Percentiles rank a stretch among this genome's conserved stretches.
phyloP scores from a whole-genome alignment of 164 flowering plant genomes.

The Sextonia rubra region DNA sequence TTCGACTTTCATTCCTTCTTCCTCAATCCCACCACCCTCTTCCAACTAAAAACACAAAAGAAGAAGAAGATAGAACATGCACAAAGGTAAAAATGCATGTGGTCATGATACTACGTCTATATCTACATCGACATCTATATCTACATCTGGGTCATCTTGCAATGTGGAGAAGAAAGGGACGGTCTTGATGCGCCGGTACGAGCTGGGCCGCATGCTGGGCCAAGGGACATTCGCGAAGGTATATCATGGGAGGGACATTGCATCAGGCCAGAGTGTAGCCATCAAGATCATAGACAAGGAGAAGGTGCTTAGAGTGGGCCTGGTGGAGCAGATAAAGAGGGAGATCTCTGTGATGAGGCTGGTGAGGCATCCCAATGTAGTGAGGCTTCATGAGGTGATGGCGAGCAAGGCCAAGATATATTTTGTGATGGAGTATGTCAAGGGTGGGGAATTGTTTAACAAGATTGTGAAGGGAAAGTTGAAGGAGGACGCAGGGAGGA shows the following conservation, averaged over 20 bases:
- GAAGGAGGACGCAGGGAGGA: slow-evolving; percentile 24
- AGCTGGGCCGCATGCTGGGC: slow-evolving; percentile 29
- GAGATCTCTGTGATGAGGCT: slow-evolving; percentile 33
- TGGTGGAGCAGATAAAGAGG: slow-evolving; percentile 32
- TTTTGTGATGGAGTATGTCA: slow-evolving; percentile 28
- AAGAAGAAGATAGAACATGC: too few species aligned
- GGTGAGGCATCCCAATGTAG: slow-evolving; percentile 25
- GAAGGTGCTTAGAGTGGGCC: slow-evolving; percentile 19
- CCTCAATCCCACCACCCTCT: too few species aligned
- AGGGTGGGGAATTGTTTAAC: slow-evolving; percentile 33
- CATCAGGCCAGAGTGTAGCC: slow-evolving; percentile 24
- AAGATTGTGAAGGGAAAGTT: slow-evolving; percentile 31
- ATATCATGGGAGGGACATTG: slow-evolving; percentile 23
- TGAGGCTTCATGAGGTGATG: slow-evolving; percentile 31
- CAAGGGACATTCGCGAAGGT: slow-evolving; percentile 38
- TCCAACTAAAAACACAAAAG: too few species aligned
- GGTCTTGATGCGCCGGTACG: slow-evolving; percentile 26
- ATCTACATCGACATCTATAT: too few species aligned
- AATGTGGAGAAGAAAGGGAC: slow-evolving; percentile 27
- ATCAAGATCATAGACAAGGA: slow-evolving; percentile 35
- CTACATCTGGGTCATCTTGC: not conserved
- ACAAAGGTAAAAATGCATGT: too few species aligned
- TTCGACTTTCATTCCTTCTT: too few species aligned
- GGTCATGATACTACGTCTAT: too few species aligned
- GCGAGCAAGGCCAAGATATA: slow-evolving; percentile 30